Conservation (phyloP, 257 asterid species). For the Verbascum thapsus region DNA sequence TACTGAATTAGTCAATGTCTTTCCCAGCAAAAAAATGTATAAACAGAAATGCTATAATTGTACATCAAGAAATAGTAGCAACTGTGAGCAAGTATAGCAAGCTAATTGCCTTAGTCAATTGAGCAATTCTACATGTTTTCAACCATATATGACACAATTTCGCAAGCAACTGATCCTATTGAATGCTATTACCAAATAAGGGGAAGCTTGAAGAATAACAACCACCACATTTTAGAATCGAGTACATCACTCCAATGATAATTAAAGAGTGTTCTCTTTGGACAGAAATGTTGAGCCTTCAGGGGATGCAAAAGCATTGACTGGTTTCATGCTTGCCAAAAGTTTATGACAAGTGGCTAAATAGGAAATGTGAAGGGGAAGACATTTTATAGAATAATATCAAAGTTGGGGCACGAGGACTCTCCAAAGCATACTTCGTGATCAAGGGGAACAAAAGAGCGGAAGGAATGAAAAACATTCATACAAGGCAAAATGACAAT, state of each 20-base stretch:
- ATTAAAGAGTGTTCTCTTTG: conserved; percentile 6
- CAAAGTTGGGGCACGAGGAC: conserved; percentile 22
- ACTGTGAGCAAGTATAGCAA: not conserved
- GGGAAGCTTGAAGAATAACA: conserved; percentile 22
- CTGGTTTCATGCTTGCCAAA: conserved; percentile 5
- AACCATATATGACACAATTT: not conserved
- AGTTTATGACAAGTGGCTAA: not conserved
- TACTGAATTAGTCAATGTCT: conserved; percentile 29
- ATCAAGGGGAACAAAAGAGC: not conserved
- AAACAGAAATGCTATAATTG: conserved; percentile 10
- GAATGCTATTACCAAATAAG: conserved; percentile 13
- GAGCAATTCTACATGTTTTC: not conserved
- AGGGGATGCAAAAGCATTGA: conserved; percentile 9
- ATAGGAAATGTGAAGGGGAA: not conserved
- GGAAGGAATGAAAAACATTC: not conserved
- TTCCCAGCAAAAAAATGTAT: not conserved
- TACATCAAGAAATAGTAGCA: conserved; percentile 15
- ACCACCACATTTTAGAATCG: conserved; percentile 10
- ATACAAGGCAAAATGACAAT: not conserved
- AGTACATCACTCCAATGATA: not conserved
- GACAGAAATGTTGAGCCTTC: not conserved
- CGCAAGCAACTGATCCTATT: not conserved
- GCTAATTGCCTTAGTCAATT: not conserved
- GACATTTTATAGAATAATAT: not conserved
- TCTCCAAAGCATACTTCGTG: conserved; percentile 10